Percentiles rank a stretch among this genome's conserved stretches.
Evolutionary conservation across 2,329 filamentous ascomycete species (phyloP).

Genomic region (Aspergillus sp.): DNA sequence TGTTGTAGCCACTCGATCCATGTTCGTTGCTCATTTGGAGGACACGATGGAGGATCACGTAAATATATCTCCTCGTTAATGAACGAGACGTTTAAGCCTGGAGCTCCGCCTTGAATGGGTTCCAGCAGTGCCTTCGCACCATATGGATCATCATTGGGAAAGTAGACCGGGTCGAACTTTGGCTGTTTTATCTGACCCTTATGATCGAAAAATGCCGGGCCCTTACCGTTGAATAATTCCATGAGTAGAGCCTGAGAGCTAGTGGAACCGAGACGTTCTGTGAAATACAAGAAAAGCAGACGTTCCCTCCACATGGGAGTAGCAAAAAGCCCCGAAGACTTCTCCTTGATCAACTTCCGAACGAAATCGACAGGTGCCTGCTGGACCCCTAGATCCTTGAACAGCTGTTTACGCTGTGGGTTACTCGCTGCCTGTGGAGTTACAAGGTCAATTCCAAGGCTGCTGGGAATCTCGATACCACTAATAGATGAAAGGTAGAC

Average conservation of each 20-base stretch:
- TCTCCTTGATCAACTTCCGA: not conserved
- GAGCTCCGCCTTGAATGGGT: not conserved
- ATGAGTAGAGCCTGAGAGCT: not conserved
- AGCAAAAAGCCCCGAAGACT: not conserved
- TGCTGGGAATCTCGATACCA: not conserved
- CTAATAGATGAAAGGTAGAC: not conserved
- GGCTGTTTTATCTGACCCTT: not conserved
- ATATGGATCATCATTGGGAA: conserved; percentile 9
- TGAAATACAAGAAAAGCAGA: conserved; percentile 11
- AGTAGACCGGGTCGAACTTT: not conserved
- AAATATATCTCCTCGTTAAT: conserved; percentile 9
- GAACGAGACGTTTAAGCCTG: not conserved
- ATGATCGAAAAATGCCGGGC: not conserved
- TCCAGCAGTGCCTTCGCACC: conserved; percentile 6
- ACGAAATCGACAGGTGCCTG: not conserved
- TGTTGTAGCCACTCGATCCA: conserved; percentile 12
- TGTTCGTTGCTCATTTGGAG: conserved; percentile 1
- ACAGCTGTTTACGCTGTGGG: not conserved
- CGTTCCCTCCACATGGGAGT: not conserved
- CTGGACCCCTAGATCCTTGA: conserved; percentile 1
- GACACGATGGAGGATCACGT: not conserved
- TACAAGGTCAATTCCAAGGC: not conserved
- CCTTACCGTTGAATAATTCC: not conserved
- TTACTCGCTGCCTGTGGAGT: not conserved
- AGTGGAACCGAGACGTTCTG: not conserved